Conservation (phyloP, 2,329 filamentous ascomycete species). For the Phaeophleospora eucalypticola region DNA sequence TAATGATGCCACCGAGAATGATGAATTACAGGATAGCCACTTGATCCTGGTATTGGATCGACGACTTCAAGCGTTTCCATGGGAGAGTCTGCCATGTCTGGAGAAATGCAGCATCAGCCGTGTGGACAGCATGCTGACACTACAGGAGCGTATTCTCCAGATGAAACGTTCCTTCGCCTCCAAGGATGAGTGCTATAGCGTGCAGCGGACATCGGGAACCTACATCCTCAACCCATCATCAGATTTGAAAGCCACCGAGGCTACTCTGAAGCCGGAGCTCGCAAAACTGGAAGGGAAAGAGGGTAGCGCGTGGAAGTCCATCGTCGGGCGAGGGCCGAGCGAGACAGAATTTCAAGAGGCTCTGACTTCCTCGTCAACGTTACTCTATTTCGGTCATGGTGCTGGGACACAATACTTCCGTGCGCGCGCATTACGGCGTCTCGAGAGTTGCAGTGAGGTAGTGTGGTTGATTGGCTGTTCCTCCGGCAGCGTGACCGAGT, state of each 20-base stretch:
- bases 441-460: conserved; percentile 43
- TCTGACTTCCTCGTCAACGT: conserved; percentile 63
- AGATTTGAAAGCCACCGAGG: conserved; percentile 76
- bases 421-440: conserved; percentile 71
- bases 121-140: conserved; percentile 77
- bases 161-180: conserved; percentile 38
- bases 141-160: conserved; percentile 68
- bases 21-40: conserved; percentile 50
- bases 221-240: conserved; percentile 88
- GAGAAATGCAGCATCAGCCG: conserved; percentile 74
- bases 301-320: conserved; percentile 57
- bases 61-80: conserved; percentile 83
- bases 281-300: conserved; percentile 34
- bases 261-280: conserved; percentile 66
- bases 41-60: conserved; percentile 91
- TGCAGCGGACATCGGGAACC: conserved; percentile 54
- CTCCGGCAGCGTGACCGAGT: conserved; percentile 73
- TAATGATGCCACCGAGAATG: conserved; percentile 49
- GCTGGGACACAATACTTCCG: conserved; percentile 93
- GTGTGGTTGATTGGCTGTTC: conserved; percentile 93
- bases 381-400: conserved; percentile 95
- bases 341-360: conserved; percentile 72
- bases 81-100: conserved; percentile 91
- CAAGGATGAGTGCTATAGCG: conserved; percentile 39
- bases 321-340: conserved; percentile 64